Base-by-base conservation (phyloP, 2,329 filamentous ascomycete species). In the Acarospora socialis region DNA sequence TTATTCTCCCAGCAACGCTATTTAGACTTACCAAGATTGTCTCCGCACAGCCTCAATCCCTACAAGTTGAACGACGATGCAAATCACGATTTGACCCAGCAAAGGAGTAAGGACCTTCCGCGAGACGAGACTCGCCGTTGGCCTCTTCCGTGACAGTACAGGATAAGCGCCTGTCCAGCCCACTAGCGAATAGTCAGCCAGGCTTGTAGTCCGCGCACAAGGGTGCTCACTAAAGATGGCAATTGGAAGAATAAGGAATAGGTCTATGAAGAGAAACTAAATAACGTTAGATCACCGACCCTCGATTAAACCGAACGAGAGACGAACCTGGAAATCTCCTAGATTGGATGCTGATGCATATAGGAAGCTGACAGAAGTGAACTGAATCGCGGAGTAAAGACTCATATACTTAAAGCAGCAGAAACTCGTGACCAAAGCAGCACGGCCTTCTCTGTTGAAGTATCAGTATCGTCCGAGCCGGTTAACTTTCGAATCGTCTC, bases 341-440 rank as follows among this genome's bases (percentile, higher is more conserved):
- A 98, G 64, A 51, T 98, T 98, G 6, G 82, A 92, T 7, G 81
- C 92, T 5, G 77, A 84, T 5, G 84, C 81, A 55, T 98, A 98
- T 10, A 98, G 68, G 52, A 98, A 94, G 66, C 81, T 92, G 49
- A 98, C 92, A 1, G 82, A 83, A 5, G 83, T 92, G 61, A 98
- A 98, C 55, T 98, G 90, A 43, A 98, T 98, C n/a, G 90, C 87
- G 2, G 86, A 95, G 62, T 98, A 98, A 43, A 98, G 60, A 46
- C 81, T 92, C 92, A 98, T 98, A 59, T 92, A 98, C 62, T 95
- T 98, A 69, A 98, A 98, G 61, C 90, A 98, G 60, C 82, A 92
- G 61, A 98, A 98, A 56, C 84, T 93, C 8, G 90, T 98, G n/a
- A 95, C 86, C 20, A 98, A 68, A 20, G 92, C 82, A 13, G 87